Base-by-base conservation (phyloP, 805 yeast species). In the Ogataea haglerorum region DNA sequence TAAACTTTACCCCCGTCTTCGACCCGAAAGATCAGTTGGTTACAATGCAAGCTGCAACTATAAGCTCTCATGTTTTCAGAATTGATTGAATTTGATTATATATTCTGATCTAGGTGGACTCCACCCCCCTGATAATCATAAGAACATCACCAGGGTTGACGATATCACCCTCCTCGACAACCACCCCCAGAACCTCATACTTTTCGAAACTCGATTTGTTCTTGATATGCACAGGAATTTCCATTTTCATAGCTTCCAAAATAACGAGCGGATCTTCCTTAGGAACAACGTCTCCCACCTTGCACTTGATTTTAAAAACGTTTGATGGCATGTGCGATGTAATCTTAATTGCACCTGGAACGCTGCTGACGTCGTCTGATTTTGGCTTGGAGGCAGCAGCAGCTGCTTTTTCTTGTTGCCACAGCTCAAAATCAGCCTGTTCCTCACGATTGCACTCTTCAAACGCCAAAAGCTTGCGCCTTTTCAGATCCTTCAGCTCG, bases 181-280 rank as follows among this genome's bases (percentile, higher is more conserved):
- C 63, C 32, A 85, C 69, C 63, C 83, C 83, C 36, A 77, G 58
- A 15, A 87, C 89, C 57, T 76, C 82, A 56, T 95, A 95, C 19
- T 69, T 68, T 39, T 58, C 68, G 2, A 93, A 73, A 12, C 95
- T 78, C 37, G 63, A 75, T 96, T 40, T 40, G 17, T 42, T 45
- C 34, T 42, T 46, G 28, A 46, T 7, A 25, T 30, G 34, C 12
- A 46, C 43, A 5, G 46, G 42, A 26, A 91, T 91, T 67, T 91
- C 99, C 2, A 98, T 93, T 72, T 91, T 91, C 99, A 91, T 91
- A 39, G 98, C 98, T 65, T 91, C 99, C 42, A 91, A 85, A 30
- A 93, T 86, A 48, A 91, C 75, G 44, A 91, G 70, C 5, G 87
- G 88, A 51, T 86, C 90, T 21, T 88, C 95, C 29, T 64, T 72